phyloP scores from a whole-genome alignment of 441 rosid genomes.

The Mallotus japonicus region DNA sequence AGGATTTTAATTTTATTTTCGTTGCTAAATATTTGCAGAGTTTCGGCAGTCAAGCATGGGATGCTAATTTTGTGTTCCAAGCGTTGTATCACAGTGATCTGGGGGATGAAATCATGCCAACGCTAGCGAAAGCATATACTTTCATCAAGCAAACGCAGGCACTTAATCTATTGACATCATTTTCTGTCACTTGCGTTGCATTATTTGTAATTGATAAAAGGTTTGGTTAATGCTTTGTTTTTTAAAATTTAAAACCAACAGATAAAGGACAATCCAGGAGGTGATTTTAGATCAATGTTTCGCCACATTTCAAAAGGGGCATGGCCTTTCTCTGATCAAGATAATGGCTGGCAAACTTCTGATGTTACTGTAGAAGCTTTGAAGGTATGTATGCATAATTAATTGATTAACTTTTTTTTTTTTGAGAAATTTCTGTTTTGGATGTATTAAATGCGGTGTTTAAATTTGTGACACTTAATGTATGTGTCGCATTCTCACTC shows the following conservation, averaged over 20 bases:
- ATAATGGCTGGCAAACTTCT: constrained; percentile 38
- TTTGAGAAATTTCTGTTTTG: no score
- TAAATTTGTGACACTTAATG: no score
- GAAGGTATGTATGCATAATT: constrained; percentile 27
- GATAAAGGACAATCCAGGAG: constrained; percentile 32
- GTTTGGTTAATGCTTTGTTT: no score
- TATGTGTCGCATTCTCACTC: no score
- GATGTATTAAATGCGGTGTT: no score
- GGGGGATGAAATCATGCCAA: constrained; percentile 34
- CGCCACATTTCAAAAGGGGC: constrained; percentile 29
- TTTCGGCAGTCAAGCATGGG: constrained; percentile 62
- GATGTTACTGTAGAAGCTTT: constrained; percentile 35
- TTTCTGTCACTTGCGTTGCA: no score
- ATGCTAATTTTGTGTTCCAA: constrained; percentile 42
- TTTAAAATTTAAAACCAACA: no score
- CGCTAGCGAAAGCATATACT: constrained; percentile 40
- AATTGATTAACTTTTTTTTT: no score
- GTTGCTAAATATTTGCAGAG: constrained; percentile 5
- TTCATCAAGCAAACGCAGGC: constrained; percentile 53
- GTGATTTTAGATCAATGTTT: constrained; percentile 25
- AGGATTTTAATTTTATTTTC: no score
- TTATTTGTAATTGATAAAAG: no score
- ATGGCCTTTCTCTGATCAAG: constrained; percentile 36
- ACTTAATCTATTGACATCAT: neutral
- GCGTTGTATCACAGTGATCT: constrained; percentile 39